Evolutionary conservation across 257 asterid genomes (phyloP).

Genomic region (Penstemon newberryi): DNA sequence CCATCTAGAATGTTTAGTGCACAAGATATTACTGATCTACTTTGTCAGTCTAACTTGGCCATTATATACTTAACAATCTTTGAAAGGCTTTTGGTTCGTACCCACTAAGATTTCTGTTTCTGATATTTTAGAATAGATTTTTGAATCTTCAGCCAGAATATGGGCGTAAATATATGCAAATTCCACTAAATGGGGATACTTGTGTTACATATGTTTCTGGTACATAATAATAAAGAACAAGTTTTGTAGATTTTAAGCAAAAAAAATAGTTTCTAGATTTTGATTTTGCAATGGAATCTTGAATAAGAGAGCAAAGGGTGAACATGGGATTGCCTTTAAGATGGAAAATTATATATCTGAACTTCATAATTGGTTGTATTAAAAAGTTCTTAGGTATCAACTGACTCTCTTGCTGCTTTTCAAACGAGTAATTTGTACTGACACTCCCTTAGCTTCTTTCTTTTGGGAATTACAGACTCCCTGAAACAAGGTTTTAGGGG

Average conservation of each 20-base stretch:
- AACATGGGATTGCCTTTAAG: not conserved
- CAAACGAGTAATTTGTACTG: not conserved
- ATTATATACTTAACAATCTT: not conserved
- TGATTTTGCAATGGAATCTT: slow-evolving; percentile 5
- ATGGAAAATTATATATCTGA: not conserved
- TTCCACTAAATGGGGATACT: not conserved
- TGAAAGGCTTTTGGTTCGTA: not conserved
- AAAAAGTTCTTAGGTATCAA: not conserved
- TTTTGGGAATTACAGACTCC: not conserved
- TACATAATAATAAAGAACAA: not conserved
- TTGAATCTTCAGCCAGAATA: not conserved
- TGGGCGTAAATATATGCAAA: not conserved
- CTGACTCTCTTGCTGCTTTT: too few species aligned
- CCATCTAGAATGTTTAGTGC: slow-evolving; percentile 1
- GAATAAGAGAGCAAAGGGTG: not conserved
- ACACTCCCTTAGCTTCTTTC: not conserved
- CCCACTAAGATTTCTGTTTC: not conserved
- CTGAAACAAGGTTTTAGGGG: not conserved
- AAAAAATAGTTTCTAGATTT: not conserved
- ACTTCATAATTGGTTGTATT: slow-evolving; percentile 3
- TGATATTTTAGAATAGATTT: not conserved
- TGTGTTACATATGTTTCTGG: not conserved
- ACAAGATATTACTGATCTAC: not conserved
- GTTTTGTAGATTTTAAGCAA: not conserved
- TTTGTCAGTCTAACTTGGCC: not conserved